Percentiles rank a stretch among this genome's conserved stretches.
phyloP scores from a whole-genome alignment of 371 early-diverging fungal genomes.

The Mucor piriformis region DNA sequence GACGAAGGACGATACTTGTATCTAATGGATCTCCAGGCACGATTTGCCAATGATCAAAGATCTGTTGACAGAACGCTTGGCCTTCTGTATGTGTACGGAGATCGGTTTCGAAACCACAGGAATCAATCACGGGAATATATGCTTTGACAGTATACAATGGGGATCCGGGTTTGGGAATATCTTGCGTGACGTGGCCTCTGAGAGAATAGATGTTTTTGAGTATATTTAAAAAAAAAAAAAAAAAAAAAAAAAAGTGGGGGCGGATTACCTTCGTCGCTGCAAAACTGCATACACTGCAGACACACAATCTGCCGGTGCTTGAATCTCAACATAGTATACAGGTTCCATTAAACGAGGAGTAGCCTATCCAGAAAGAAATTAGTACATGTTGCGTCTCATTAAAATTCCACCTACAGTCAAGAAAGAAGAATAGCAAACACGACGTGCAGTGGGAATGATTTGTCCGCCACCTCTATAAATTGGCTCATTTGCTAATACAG shows the following conservation, averaged over 20 bases:
- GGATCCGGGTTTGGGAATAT: conserved; percentile 94
- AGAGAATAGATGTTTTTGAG: conserved; percentile 9
- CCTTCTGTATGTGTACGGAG: conserved; percentile 95
- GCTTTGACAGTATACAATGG: conserved; percentile 95
- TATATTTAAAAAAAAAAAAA: not conserved
- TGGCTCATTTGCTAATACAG: conserved; percentile 83
- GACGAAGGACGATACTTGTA: conserved; percentile 80
- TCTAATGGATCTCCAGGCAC: conserved; percentile 98
- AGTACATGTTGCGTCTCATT: not conserved
- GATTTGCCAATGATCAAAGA: conserved; percentile 97
- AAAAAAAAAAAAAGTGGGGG: no score
- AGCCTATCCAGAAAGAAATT: conserved; percentile 55
- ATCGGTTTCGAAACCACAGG: conserved; percentile 96
- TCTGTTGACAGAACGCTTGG: conserved; percentile 93
- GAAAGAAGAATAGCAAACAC: conserved; percentile 96
- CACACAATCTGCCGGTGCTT: conserved; percentile 95
- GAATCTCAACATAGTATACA: conserved; percentile 93
- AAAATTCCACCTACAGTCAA: conserved; percentile 65
- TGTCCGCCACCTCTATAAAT: conserved; percentile 96
- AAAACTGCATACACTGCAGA: conserved; percentile 94
- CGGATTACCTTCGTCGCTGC: conserved; percentile 81
- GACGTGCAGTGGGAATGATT: conserved; percentile 97
- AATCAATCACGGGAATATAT: conserved; percentile 93
- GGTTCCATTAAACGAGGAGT: conserved; percentile 98
- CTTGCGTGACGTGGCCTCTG: conserved; percentile 96